Evolutionary conservation across 306 rosid species (phyloP).

Genomic region (Casuarina cunninghamiana): DNA sequence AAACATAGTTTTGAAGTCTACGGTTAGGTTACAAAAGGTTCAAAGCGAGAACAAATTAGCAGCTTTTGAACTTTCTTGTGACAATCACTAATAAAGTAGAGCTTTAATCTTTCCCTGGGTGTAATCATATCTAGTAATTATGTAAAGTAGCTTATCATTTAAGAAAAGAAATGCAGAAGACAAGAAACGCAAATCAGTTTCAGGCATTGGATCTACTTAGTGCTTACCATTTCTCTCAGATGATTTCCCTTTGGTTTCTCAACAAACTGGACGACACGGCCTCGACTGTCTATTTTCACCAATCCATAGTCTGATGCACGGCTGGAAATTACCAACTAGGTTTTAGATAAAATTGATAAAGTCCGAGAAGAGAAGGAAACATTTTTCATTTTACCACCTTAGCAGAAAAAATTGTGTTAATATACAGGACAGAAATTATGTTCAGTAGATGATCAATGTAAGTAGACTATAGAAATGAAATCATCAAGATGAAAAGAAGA

Average conservation of each 20-base stretch:
- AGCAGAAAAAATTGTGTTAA: background rate
- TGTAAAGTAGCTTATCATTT: background rate
- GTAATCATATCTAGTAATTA: constrained; percentile 7
- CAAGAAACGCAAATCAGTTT: constrained; percentile 4
- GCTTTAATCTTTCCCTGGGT: background rate
- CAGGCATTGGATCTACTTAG: background rate
- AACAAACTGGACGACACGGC: constrained; percentile 57
- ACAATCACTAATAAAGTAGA: constrained; percentile 5
- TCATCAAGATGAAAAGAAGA: constrained; percentile 21
- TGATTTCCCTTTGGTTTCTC: constrained; percentile 83
- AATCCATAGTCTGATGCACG: constrained; percentile 89
- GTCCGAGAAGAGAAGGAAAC: background rate
- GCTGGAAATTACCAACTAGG: constrained; percentile 46
- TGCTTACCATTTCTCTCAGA: constrained; percentile 74
- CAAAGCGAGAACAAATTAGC: constrained; percentile 2
- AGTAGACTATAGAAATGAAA: constrained; percentile 10
- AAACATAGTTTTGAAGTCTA: background rate
- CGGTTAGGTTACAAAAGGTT: constrained; percentile 1
- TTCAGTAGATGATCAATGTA: background rate
- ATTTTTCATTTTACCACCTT: background rate
- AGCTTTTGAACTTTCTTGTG: background rate
- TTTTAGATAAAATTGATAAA: constrained; percentile 14
- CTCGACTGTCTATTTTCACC: constrained; percentile 76
- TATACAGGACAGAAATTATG: background rate
- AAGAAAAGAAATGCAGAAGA: background rate